Evolutionary conservation across 2,329 filamentous ascomycete species (phyloP), one percentile per base, ranked within the genome.

Genomic region (Cercospora zeae-maydis): DNA sequence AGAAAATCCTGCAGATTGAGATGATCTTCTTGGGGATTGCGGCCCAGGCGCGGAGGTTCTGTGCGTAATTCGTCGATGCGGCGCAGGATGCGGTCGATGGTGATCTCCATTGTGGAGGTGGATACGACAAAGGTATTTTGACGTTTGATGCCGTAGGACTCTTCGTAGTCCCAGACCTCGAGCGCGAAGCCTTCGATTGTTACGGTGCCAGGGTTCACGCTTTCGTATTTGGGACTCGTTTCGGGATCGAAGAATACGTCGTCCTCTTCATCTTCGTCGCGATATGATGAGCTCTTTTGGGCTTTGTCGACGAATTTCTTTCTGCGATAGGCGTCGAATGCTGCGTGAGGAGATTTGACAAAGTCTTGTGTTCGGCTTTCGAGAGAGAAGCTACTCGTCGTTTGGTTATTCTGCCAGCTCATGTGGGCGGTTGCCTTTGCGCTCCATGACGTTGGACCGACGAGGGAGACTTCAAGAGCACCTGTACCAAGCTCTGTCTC

Each of bases 131-230:
- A 27, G 4, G 33, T 39, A 1, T 13, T 24, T 2, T 56, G 19
- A 9, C 53, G 53, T 10, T 37, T 16, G 14, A 56, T 56, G 33
- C 53, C 53, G 24, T 24, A 39, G 7, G 27, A 9, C 7, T 56
- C 31, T 27, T 56, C 53, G 10, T 56, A 56, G 14, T 56, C 53
- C 53, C 53, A 56, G 2, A 37, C 21, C 9, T 56, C 53, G 0
- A 56, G 21, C 27, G 33, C 53, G 21, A 56, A 56, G 14, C 53
- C 53, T 56, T 56, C 53, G n/a, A 42, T 13, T 14, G 53, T 56
- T 11, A 56, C 31, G 11, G 53, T 56, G 34, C 53, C 53, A 16
- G 53, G 34, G 16, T 39, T 42, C 33, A 56, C 7, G 34, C 16
- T 56, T 31, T 56, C 53, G 33, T 56, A 56, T 24, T 56, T 42